Base-by-base conservation (phyloP, 371 early-diverging fungal species). In the Aphelidium insulamus region DNA sequence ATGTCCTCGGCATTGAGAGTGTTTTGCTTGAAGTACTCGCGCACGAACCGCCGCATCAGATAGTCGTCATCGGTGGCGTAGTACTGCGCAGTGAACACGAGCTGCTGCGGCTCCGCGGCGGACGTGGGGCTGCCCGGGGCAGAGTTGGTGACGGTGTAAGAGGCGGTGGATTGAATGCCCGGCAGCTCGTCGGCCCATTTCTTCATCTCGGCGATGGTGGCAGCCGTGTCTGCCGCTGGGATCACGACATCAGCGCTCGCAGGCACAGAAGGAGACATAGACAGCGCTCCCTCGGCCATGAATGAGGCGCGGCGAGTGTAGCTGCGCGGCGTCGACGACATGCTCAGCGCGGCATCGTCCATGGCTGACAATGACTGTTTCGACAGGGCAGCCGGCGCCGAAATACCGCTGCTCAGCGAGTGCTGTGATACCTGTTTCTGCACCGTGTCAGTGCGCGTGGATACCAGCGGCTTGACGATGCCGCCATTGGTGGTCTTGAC, bases 61-160 rank as follows among this genome's bases (percentile, higher is more conserved):
- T 72, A 82, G 40, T 82, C 82, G 47, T 79, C 77, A 45, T 82
- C 82, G 15, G 72, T 64, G 1, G 68, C 77, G 34, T 66, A 52
- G 45, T 55, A 69, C 14, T 33, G 30, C 28, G 65, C 51, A 10
- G 24, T 33, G 30, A 46, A 42, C 5, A 28, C 28, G 1, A 28
- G 40, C 12, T 18, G 22, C 11, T 22, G n/a, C n/a, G n/a, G n/a
- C n/a, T n/a, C n/a, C n/a, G n/a, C n/a, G n/a, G n/a, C n/a, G n/a
- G n/a, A n/a, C 38, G 20, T 20, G 10, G 26, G 22, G 31, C 17
- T 15, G 32, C 12, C 12, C 21, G 10, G 4, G 35, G 24, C 4
- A 35, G 17, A 2, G 33, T 26, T n/a, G 28, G 2, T 10, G 32
- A 28, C 3, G 32, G 10, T 20, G n/a, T 19, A 21, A 1, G 16